Evolutionary conservation across 768 basidiomycete genomes (phyloP).

Genomic region (Mycena sanguinolenta): DNA sequence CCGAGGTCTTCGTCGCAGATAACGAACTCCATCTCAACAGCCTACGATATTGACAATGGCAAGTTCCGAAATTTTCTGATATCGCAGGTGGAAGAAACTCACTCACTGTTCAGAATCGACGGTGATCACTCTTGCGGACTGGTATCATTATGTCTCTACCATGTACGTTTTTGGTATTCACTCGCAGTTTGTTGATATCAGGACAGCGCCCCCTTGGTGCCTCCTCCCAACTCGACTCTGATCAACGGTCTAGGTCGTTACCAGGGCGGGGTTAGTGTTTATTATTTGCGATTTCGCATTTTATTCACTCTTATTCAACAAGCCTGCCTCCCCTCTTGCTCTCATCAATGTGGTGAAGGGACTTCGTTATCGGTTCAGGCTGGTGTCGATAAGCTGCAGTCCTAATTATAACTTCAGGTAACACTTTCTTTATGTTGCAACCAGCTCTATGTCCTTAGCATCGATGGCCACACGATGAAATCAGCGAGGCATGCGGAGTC

Average conservation of each 20-base stretch:
- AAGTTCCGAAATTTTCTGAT: no score
- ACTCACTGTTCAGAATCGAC: no score
- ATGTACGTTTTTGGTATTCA: no score
- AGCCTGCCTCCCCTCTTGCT: conserved; percentile 50
- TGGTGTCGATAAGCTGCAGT: conserved; percentile 61
- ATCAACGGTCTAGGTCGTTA: conserved; percentile 66
- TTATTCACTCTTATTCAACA: background rate
- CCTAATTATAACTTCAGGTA: conserved; percentile 56
- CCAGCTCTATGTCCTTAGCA: conserved; percentile 48
- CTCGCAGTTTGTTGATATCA: no score
- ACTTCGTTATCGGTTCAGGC: conserved; percentile 62
- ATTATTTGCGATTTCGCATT: background rate
- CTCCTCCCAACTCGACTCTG: conserved; percentile 41
- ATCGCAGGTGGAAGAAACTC: no score
- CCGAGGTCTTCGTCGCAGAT: background rate
- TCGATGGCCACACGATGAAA: conserved; percentile 58
- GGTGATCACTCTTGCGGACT: conserved; percentile 62
- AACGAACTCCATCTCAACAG: conserved; percentile 38
- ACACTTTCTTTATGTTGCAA: background rate
- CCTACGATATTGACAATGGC: conserved; percentile 57
- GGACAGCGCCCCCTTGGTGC: conserved; percentile 43
- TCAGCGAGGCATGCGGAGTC: conserved; percentile 35
- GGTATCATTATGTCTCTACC: conserved; percentile 47
- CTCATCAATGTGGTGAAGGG: conserved; percentile 54
- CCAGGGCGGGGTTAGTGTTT: conserved; percentile 44